Evolutionary conservation across 495 filamentous ascomycete species (phyloP).

Genomic region (Podospora tetraspora): DNA sequence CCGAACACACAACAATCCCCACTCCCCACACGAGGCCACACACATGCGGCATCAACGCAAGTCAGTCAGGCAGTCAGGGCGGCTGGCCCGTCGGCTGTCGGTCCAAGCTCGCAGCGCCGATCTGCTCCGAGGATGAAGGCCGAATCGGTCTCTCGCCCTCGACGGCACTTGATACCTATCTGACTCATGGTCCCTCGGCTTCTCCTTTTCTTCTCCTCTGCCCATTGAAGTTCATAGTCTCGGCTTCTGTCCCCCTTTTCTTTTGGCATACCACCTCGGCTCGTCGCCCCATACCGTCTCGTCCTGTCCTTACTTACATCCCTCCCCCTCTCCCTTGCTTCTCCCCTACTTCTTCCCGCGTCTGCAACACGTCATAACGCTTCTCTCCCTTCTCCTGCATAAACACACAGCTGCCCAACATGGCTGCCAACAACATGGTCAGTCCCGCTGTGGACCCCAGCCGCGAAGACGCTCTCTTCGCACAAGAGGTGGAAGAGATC

Average conservation of each 20-base stretch:
- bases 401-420: constrained; percentile 30
- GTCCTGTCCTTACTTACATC: background rate
- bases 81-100: background rate
- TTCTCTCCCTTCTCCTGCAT: background rate
- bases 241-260: background rate
- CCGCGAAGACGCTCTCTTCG: constrained; percentile 72
- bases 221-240: background rate
- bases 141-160: background rate
- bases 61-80: background rate
- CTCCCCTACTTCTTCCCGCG: background rate
- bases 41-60: background rate
- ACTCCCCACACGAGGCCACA: background rate
- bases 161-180: background rate
- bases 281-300: background rate
- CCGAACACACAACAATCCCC: background rate
- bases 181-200: background rate
- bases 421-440: constrained; percentile 53
- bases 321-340: background rate
- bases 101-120: background rate
- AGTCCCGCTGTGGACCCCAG: constrained; percentile 53
- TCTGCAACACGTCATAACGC: background rate
- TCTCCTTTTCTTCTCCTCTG: background rate
- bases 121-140: background rate
- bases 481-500: constrained; percentile 75
- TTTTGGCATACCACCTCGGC: background rate